Percentiles rank a stretch among this genome's conserved stretches.
Conservation (phyloP, 2,329 filamentous ascomycete species). For the Aspergillus intermedius region DNA sequence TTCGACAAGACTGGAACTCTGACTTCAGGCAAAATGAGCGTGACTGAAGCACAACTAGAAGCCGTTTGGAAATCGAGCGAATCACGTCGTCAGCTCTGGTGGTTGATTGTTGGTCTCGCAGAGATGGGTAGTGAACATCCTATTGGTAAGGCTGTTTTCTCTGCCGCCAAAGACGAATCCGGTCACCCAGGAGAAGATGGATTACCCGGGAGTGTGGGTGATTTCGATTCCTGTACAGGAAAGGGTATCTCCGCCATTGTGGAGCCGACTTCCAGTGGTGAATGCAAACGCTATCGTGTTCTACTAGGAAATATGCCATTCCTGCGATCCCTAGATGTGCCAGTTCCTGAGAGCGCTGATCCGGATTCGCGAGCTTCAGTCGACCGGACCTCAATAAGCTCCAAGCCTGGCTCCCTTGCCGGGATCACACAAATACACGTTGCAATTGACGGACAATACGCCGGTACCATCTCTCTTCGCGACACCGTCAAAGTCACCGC, state of each 20-base stretch:
- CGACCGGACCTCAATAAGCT: conserved; percentile 20
- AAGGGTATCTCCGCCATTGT: conserved; percentile 77
- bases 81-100: conserved; percentile 73
- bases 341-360: conserved; percentile 36
- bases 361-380: conserved; percentile 24
- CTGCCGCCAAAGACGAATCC: conserved; percentile 68
- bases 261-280: conserved; percentile 64
- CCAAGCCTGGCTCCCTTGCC: conserved; percentile 39
- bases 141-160: conserved; percentile 80
- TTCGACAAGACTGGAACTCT: conserved; percentile 95
- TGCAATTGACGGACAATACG: conserved; percentile 73
- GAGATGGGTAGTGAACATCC: conserved; percentile 96
- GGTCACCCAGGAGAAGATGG: conserved; percentile 64
- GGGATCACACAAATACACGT: conserved; percentile 89
- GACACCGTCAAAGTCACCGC: conserved; percentile 90
- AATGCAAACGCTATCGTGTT: conserved; percentile 68
- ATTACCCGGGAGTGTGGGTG: conserved; percentile 75
- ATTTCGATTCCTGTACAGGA: conserved; percentile 78
- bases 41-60: conserved; percentile 64
- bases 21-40: conserved; percentile 91
- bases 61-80: conserved; percentile 63
- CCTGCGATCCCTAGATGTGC: conserved; percentile 63
- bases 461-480: conserved; percentile 74
- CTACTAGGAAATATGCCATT: conserved; percentile 76
- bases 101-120: conserved; percentile 89